A percentile compares a stretch with the other conserved stretches of the same genome.
phyloP scores from a whole-genome alignment of 73 alveolate species.

The Paramecium tetraurelia region DNA sequence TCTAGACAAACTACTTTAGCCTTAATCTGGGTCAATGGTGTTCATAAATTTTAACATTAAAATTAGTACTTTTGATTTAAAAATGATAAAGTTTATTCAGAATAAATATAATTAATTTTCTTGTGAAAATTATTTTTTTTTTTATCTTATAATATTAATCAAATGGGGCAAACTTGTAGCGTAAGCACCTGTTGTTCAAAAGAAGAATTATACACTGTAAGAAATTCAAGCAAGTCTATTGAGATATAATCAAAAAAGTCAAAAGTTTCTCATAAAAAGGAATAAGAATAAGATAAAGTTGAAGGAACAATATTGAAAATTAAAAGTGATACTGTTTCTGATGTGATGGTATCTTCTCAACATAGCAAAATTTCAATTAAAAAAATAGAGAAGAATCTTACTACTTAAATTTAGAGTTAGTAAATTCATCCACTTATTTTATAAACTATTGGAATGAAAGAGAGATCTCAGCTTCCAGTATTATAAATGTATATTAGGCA shows the following conservation, averaged over 20 bases:
- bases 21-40: neutral
- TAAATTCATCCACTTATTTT: neutral
- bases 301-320: neutral
- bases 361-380: conserved; percentile 10
- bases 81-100: neutral
- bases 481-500: neutral
- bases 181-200: neutral
- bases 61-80: too few relatives aligned
- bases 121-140: neutral
- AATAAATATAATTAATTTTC: neutral
- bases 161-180: neutral
- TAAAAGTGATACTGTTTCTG: neutral
- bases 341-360: neutral
- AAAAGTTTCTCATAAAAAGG: neutral
- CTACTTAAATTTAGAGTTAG: neutral
- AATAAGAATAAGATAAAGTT: neutral
- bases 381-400: neutral
- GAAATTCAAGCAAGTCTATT: neutral
- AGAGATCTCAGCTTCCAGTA: neutral
- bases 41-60: neutral
- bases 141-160: neutral
- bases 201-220: neutral
- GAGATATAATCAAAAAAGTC: neutral
- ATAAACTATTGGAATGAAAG: neutral
- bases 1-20: too few relatives aligned